Conservation (phyloP, 2,329 filamentous ascomycete genomes). For the Sarocladiaceae sp. region DNA sequence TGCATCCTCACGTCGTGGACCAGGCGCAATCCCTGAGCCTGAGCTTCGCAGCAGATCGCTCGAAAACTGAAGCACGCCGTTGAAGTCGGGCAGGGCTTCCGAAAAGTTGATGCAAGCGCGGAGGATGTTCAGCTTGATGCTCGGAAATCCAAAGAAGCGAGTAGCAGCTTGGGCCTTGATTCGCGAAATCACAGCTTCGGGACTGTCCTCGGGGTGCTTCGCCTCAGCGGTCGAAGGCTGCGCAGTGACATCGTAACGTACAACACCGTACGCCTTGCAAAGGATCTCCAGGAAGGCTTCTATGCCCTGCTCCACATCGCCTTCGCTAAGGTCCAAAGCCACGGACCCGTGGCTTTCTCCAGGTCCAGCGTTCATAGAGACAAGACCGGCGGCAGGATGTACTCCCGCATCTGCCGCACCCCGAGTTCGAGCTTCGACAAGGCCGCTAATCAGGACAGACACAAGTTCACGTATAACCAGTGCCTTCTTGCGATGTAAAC, state of each 20-base stretch:
- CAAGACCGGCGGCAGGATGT: conserved; percentile 83
- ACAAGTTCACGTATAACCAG: conserved; percentile 84
- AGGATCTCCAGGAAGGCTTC: conserved; percentile 56
- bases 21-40: conserved; percentile 72
- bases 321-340: conserved; percentile 56
- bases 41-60: conserved; percentile 76
- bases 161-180: conserved; percentile 53
- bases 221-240: conserved; percentile 17
- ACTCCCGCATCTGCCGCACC: conserved; percentile 95
- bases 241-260: conserved; percentile 37
- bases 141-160: conserved; percentile 68
- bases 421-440: conserved; percentile 85
- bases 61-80: conserved; percentile 82
- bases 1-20: conserved; percentile 59
- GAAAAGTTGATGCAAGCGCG: conserved; percentile 89
- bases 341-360: conserved; percentile 44
- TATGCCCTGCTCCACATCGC: conserved; percentile 60
- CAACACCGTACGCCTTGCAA: conserved; percentile 59
- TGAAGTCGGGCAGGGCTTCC: conserved; percentile 86
- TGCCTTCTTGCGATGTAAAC: conserved; percentile 81
- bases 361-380: conserved; percentile 56
- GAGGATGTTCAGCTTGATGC: conserved; percentile 79
- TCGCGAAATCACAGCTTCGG: conserved; percentile 46
- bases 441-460: conserved; percentile 70
- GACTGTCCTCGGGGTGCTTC: conserved; percentile 26